Conservation (phyloP, 805 yeast species). For the Maudiozyma bulderi region DNA sequence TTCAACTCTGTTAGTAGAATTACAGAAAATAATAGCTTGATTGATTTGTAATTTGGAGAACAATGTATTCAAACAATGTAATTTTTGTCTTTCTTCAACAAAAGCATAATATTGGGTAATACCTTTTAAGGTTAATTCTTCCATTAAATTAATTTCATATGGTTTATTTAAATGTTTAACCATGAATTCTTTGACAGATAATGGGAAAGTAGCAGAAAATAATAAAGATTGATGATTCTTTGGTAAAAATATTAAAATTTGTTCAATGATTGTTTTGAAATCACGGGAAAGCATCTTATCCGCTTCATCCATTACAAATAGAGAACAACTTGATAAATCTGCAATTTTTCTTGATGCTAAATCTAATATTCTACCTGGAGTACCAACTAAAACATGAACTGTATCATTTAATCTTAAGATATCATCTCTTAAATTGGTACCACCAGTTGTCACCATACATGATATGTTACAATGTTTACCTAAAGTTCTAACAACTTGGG, state of each 20-base stretch:
- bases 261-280: conserved; percentile 78
- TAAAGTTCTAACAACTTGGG: conserved; percentile 91
- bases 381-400: conserved; percentile 91
- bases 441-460: conserved; percentile 98
- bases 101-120: conserved; percentile 97
- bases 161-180: conserved; percentile 83
- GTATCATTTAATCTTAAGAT: conserved; percentile 86
- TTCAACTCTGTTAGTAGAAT: conserved; percentile 94
- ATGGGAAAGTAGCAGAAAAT: conserved; percentile 93
- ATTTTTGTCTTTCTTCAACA: conserved; percentile 91
- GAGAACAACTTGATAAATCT: conserved; percentile 74
- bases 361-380: conserved; percentile 95
- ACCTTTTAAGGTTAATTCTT: conserved; percentile 91
- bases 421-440: conserved; percentile 89
- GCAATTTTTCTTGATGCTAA: conserved; percentile 83
- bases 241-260: conserved; percentile 76
- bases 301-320: conserved; percentile 97
- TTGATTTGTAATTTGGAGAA: conserved; percentile 91
- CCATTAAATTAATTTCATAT: conserved; percentile 94
- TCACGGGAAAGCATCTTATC: conserved; percentile 92
- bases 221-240: conserved; percentile 70
- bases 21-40: conserved; percentile 94
- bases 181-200: conserved; percentile 88
- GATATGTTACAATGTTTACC: conserved; percentile 89
- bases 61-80: conserved; percentile 90